Conservation (phyloP, 495 filamentous ascomycete species). For the Neurospora tetrasperma region DNA sequence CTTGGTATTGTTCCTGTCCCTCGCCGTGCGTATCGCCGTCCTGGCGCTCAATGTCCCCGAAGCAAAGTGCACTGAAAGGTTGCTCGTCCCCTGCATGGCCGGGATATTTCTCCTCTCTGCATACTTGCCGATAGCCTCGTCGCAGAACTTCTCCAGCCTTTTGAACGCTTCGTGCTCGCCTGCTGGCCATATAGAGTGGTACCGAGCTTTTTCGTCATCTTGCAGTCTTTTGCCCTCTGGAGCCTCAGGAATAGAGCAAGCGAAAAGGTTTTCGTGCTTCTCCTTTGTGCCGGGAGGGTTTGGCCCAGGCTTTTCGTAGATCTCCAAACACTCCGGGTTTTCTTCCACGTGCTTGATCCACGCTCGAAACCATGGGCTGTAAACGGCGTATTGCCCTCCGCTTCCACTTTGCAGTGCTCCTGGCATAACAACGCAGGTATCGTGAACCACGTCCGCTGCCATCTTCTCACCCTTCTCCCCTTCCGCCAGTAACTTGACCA, state of each 20-base stretch:
- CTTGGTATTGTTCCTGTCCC: conserved; percentile 55
- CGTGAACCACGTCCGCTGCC: conserved; percentile 55
- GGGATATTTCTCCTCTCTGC: conserved; percentile 51
- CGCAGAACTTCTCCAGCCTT: conserved; percentile 60
- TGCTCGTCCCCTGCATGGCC: conserved; percentile 49
- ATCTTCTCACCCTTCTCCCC: conserved; percentile 35
- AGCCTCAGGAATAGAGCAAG: conserved; percentile 47
- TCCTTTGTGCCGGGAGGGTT: conserved; percentile 34
- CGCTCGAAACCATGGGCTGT: conserved; percentile 67
- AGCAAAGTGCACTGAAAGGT: conserved; percentile 71
- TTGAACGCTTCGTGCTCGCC: conserved; percentile 67
- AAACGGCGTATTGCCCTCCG: conserved; percentile 76
- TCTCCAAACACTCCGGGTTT: conserved; percentile 53
- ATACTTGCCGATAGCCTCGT: conserved; percentile 53
- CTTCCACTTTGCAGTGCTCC: conserved; percentile 50
- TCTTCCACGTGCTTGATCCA: conserved; percentile 66
- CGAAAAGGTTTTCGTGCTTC: conserved; percentile 50
- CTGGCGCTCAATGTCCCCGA: conserved; percentile 68
- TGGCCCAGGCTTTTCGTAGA: conserved; percentile 45
- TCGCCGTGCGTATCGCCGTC: conserved; percentile 58
- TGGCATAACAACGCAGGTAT: conserved; percentile 74
- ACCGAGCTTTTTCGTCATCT: conserved; percentile 40
- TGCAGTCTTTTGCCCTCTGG: conserved; percentile 56
- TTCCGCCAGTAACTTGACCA: conserved; percentile 49
- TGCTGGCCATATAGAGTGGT: conserved; percentile 58